Conservation (phyloP, 2,329 filamentous ascomycete species). For the Arthroderma sp. region DNA sequence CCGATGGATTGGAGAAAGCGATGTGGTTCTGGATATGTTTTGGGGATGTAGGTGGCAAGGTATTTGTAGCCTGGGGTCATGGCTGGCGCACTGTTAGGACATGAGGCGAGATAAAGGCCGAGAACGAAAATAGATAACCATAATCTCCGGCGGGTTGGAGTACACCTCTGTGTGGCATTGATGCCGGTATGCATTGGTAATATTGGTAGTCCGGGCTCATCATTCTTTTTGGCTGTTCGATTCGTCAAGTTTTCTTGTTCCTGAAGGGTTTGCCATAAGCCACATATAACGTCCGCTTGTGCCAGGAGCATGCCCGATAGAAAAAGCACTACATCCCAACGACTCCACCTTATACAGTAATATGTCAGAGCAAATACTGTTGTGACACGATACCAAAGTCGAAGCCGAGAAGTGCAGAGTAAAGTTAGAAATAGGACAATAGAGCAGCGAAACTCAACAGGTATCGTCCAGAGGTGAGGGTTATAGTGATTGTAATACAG, state of each 20-base stretch:
- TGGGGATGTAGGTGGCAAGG: slow-evolving; percentile 27
- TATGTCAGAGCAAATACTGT: slow-evolving; percentile 22
- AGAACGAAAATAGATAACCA: slow-evolving; percentile 27
- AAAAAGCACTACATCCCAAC: slow-evolving; percentile 33
- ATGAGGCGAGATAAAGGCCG: slow-evolving; percentile 31
- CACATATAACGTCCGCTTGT: slow-evolving; percentile 29
- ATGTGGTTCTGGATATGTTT: slow-evolving; percentile 29
- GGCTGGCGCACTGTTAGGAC: slow-evolving; percentile 27
- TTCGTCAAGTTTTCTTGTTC: no score
- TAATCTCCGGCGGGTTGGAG: slow-evolving; percentile 15
- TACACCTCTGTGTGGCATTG: no score
- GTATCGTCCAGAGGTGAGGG: slow-evolving; percentile 35
- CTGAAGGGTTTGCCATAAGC: slow-evolving; percentile 16
- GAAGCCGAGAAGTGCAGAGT: slow-evolving; percentile 27
- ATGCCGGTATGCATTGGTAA: no score
- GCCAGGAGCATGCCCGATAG: slow-evolving; percentile 31
- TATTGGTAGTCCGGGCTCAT: no score
- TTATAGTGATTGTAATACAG: slow-evolving; percentile 33
- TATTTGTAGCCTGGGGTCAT: slow-evolving; percentile 31
- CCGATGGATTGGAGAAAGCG: slow-evolving; percentile 33
- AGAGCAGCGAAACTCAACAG: slow-evolving; percentile 33
- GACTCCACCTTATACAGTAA: slow-evolving; percentile 30
- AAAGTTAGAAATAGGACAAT: slow-evolving; percentile 31
- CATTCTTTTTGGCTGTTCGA: no score
- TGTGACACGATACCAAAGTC: slow-evolving; percentile 20